Evolutionary conservation across 768 basidiomycete genomes (phyloP), one percentile per base, ranked within the genome.

Genomic region (Hericium rajendrae): DNA sequence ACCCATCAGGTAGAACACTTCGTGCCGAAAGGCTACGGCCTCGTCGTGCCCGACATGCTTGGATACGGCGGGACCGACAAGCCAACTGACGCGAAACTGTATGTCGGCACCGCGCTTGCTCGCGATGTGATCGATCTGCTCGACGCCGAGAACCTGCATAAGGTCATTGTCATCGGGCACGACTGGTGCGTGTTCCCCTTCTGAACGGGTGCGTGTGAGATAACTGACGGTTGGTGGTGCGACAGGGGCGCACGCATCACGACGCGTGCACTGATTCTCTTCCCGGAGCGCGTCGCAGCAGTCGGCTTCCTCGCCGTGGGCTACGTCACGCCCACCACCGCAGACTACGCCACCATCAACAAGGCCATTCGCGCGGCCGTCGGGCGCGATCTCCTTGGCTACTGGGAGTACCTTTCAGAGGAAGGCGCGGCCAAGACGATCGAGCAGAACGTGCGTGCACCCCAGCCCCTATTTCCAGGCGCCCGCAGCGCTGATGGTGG

Each of bases 351-450:
- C 18, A 10, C 60, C 12, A 53, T 67, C 18, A 62, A 72, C 38
- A 65, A 69, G 51, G 56, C 60, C 37, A 62, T 67, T 40, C 64
- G 63, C 54, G 53, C 68, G 51, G 48, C 46, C n/a, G 59, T 68
- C 51, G 75, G 74, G 15, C 69, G 68, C 38, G 75, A 76, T 15
- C 54, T 73, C 15, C 61, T 71, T 56, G 78, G 76, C 6, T 79
- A 78, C 59, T 78, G 75, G 75, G 62, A 61, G 51, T 75, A 71
- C 55, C 63, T 78, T 37, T 59, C 55, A 3, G 61, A 62, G 51
- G 68, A 70, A 4, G 68, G 62, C 4, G 71, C 73, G 6, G 67
- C 69, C 2, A 53, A 51, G 15, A 11, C 69, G 57, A 71, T 74
- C 20, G 70, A 73, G 56, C 62, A 63, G 2, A 67, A 72, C 50